Conservation (phyloP, 208 protist genomes). For the Leishmania martiniquensis region DNA sequence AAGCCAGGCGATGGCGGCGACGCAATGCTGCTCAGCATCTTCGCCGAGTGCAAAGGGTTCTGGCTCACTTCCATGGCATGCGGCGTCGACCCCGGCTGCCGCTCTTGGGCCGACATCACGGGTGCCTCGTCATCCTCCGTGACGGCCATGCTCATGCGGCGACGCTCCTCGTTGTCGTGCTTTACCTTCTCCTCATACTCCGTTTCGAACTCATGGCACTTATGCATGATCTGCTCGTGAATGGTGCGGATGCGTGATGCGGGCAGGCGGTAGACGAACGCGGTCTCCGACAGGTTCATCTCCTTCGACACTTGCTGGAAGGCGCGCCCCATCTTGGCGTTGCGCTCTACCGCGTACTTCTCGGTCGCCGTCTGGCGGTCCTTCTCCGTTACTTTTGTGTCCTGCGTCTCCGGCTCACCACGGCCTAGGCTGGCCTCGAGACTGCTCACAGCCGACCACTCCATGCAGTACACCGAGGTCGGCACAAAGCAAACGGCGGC, state of each 20-base stretch:
- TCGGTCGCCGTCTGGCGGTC: slow-evolving; percentile 42
- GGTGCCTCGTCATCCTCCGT: slow-evolving; percentile 35
- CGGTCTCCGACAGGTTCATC: slow-evolving; percentile 69
- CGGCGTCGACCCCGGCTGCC: background rate
- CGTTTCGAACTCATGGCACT: slow-evolving; percentile 58
- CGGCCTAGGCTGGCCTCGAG: slow-evolving; percentile 66
- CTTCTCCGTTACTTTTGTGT: slow-evolving; percentile 40
- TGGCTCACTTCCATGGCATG: background rate
- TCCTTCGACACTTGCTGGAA: slow-evolving; percentile 64
- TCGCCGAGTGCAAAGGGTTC: slow-evolving; percentile 5
- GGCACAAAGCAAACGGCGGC: slow-evolving; percentile 66
- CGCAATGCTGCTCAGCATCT: slow-evolving; percentile 8
- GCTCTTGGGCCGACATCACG: background rate
- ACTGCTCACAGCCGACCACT: slow-evolving; percentile 50
- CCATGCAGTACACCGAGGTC: slow-evolving; percentile 53
- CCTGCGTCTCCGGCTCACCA: slow-evolving; percentile 41
- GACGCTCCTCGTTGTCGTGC: slow-evolving; percentile 38
- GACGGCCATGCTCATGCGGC: slow-evolving; percentile 24
- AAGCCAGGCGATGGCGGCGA: slow-evolving; percentile 38
- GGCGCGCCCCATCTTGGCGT: slow-evolving; percentile 45
- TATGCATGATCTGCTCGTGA: slow-evolving; percentile 50
- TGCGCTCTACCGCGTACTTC: slow-evolving; percentile 53
- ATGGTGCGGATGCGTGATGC: slow-evolving; percentile 45
- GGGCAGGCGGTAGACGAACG: slow-evolving; percentile 73
- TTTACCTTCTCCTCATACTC: slow-evolving; percentile 64